Evolutionary conservation across 495 filamentous ascomycete species (phyloP), one percentile per base, ranked within the genome.

Genomic region (Penicillium odoratum): DNA sequence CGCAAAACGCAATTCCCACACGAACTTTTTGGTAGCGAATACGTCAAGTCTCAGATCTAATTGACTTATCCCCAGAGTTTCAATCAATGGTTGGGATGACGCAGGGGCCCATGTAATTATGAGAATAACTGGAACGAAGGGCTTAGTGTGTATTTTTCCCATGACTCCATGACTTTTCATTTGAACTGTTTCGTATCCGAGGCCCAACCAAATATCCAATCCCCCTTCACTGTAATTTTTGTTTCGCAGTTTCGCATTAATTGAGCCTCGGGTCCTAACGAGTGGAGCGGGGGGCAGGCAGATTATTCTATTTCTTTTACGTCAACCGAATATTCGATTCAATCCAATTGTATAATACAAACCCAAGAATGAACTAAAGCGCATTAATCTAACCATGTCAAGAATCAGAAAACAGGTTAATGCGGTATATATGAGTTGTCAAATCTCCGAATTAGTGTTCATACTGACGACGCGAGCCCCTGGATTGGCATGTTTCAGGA

Each of bases 161-260:
- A 40, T 40, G 38, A 40, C 38, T 40, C 38, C 11, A 40, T 40
- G 38, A 40, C 38, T 40, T 40, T 5, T 16, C 38, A 40, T n/a
- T 13, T 16, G 4, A 11, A 40, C 7, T 40, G 38, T 40, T 40
- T 40, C 38, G 38, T 15, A 40, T 40, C 13, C 38, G 38, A n/a
- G 11, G 0, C 13, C 38, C 13, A 16, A 40, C 38, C 38, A 40
- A n/a, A 25, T 21, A 21, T 21, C 21, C 21, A 21, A 2, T 21
- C 9, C 49, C 33, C 31, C 15, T 28, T 30, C 8, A 15, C 38
- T 16, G 38, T 40, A 40, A 40, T 40, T 40, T 40, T 1, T 40
- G 38, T 40, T 40, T 40, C 38, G 38, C 5, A 11, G 63, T 65
- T 65, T 65, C 63, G 56, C 50, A 65, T 65, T 47, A 51, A 65